Evolutionary conservation across 768 basidiomycete species (phyloP), one percentile per base, ranked within the genome.

Genomic region (Russula emetica): DNA sequence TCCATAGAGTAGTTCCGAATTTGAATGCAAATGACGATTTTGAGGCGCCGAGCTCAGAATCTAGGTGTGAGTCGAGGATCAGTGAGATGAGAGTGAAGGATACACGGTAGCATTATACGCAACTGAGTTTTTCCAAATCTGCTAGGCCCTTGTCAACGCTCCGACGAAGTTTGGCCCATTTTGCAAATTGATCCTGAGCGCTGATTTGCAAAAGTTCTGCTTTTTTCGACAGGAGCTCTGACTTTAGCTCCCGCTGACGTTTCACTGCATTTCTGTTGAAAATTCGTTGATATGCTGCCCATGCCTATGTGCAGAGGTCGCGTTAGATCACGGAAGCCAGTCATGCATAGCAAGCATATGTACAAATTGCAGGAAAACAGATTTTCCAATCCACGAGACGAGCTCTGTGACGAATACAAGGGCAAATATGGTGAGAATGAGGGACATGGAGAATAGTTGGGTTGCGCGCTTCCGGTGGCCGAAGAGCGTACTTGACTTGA

Each of bases 161-260:
- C 68, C 97, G 77, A 70, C 90, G 78, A 72, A 98, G 77, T 77
- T 94, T 94, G 53, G 96, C 96, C 96, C 97, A 98, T 77, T 94
- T 98, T 22, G 94, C 92, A 73, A 99, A 99, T 71, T 98, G 92
- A 72, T 98, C 95, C 73, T 98, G 97, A 20, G 94, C 90, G 70
- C 91, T 94, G 38, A 94, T 98, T 72, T 86, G 85, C 66, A 88
- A 74, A 3, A 98, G 84, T 72, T 98, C 93, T 28, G 88, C 81
- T 76, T 95, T 95, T 42, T 85, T 87, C 32, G 77, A 74, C 50
- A 98, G 79, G 34, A 98, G 83, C 60, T 94, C 87, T 9, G 82
- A 77, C 75, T 96, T 94, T 69, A 98, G 85, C 64, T 79, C 75
- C 26, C 82, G 79, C 71, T 95, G 91, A 63, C 82, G 78, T 50